Evolutionary conservation across 306 rosid species (phyloP), one percentile per base, ranked within the genome.

Genomic region (Gillenia trifoliata): DNA sequence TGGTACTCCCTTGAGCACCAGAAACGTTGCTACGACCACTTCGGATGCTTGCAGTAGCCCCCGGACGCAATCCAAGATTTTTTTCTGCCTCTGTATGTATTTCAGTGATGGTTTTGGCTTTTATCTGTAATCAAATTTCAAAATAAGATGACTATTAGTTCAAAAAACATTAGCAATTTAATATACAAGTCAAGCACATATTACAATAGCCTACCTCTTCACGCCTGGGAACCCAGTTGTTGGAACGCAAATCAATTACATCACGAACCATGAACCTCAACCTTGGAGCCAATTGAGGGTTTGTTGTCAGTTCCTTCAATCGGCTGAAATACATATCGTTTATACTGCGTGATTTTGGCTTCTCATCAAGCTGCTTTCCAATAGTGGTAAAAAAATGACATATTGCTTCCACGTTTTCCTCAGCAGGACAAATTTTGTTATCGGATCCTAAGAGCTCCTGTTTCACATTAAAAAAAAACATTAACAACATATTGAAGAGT

Each of bases 351-450:
- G 99, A 89, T 75, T 86, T 95, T 73, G 73, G 81, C 78, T 79
- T 79, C 84, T 86, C 98, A 66, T 92, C 98, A n/a, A 92, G 96
- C 86, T 92, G 97, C 86, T 92, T 95, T 71, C 99, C 99, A n/a
- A 95, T 92, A 59, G 97, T 95, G 88, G 74, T 85, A 59, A 95
- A 90, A 72, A 95, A 92, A 31, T 95, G 99, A 81, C 99, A 95
- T 64, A 95, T 88, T 45, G 99, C 98, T 88, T 95, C 99, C 38
- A 95, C 99, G 62, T 92, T 90, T 84, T 95, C 99, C 88, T 95
- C 98, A 13, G 90, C 97, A 17, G 99, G 99, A 86, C 97, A 90
- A 22, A 55, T n/a, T 82, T 85, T 89, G 79, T 74, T 81, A 64
- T 92, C 99, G 11, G 90, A 20, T 69, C 99, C 99, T 75, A 92